phyloP scores from a whole-genome alignment of 805 yeast genomes.

The Priceomyces medius region DNA sequence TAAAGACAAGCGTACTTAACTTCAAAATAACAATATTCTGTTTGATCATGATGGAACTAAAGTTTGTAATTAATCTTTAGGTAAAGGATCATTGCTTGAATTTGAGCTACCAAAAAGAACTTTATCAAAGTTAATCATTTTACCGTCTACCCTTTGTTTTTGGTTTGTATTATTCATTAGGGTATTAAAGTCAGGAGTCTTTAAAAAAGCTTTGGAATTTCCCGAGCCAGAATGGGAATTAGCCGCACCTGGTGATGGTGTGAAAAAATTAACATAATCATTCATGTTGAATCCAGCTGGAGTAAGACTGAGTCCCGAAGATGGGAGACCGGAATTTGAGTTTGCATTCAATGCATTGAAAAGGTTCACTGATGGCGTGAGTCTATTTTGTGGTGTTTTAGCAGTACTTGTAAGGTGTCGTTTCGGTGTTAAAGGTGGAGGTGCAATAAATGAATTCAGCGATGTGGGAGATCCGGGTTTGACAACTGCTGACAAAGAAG shows the following conservation, averaged over 20 bases:
- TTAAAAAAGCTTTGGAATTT: constrained; percentile 25
- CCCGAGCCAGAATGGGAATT: constrained; percentile 9
- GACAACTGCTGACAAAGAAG: constrained; percentile 13
- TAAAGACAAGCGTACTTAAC: too few relatives aligned
- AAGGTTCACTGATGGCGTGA: constrained; percentile 39
- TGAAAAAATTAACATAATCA: constrained; percentile 76
- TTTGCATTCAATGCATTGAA: constrained; percentile 22
- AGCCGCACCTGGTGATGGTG: constrained; percentile 59
- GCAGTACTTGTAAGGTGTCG: constrained; percentile 24
- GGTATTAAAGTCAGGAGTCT: constrained; percentile 43
- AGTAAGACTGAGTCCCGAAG: constrained; percentile 43
- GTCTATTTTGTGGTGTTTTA: constrained; percentile 41
- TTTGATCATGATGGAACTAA: background rate
- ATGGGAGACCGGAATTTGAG: constrained; percentile 33
- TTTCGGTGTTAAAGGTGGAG: constrained; percentile 46
- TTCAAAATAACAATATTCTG: too few relatives aligned
- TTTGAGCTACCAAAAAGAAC: constrained; percentile 26
- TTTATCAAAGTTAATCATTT: constrained; percentile 44
- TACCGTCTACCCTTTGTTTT: constrained; percentile 37
- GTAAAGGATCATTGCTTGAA: constrained; percentile 7
- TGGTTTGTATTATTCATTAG: constrained; percentile 18
- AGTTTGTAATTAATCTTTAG: constrained; percentile 6
- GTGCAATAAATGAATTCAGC: constrained; percentile 30
- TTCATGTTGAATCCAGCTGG: constrained; percentile 79
- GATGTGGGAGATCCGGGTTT: constrained; percentile 14